A percentile compares a stretch with the other conserved stretches of the same genome.
Conservation (phyloP, 23 red algal genomes). For the Cyanidioschyzon merolae region DNA sequence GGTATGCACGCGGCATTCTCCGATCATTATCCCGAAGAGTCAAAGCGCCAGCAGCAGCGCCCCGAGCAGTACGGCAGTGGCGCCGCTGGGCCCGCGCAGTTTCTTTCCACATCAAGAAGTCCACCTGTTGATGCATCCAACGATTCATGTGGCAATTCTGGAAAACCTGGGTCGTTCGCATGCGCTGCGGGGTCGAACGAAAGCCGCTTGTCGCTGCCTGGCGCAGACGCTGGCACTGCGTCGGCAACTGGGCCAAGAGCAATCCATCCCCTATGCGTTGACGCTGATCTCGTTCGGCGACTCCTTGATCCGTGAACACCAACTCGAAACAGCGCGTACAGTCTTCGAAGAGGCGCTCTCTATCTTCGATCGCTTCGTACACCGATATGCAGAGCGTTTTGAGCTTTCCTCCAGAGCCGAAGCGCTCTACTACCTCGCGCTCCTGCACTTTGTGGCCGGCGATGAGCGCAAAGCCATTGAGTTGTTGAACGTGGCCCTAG, state of each 20-base stretch:
- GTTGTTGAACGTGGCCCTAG: background rate
- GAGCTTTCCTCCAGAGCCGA: background rate
- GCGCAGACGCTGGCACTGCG: background rate
- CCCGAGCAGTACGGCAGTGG: background rate
- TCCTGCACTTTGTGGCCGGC: background rate
- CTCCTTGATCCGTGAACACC: background rate
- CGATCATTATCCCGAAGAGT: background rate
- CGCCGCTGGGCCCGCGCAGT: background rate
- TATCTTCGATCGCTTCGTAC: background rate
- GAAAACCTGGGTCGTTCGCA: background rate
- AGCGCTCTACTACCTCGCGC: conserved; percentile 13
- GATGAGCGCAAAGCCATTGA: background rate
- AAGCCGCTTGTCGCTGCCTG: conserved; percentile 3
- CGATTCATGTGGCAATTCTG: background rate
- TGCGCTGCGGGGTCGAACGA: background rate
- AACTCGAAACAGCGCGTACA: background rate
- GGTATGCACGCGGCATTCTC: background rate
- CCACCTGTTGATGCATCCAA: background rate
- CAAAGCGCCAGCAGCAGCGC: background rate
- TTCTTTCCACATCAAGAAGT: background rate
- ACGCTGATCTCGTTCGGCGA: conserved; percentile 10
- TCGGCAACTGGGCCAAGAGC: conserved; percentile 2
- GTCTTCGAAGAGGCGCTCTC: background rate
- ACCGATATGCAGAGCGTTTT: background rate
- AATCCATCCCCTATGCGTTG: background rate